Evolutionary conservation across 129 eudicot genomes (phyloP).

Genomic region (Oenanthe sinensis): DNA sequence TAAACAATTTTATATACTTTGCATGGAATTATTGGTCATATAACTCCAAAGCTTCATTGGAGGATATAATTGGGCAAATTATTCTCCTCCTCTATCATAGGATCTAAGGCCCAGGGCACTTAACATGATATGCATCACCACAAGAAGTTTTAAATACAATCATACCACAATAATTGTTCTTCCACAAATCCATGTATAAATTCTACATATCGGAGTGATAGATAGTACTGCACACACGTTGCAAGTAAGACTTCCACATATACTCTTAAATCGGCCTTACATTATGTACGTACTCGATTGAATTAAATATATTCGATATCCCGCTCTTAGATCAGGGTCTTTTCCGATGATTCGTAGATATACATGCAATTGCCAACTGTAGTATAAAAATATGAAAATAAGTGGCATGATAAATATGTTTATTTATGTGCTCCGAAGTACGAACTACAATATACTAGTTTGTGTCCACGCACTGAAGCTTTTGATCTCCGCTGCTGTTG

Average conservation of each 20-base stretch:
- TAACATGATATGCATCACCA: conserved; percentile 1
- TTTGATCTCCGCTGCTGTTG: conserved; percentile 15
- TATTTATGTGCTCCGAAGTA: not conserved
- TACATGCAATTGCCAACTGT: not conserved
- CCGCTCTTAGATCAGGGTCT: too few relatives aligned
- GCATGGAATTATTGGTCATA: conserved; percentile 10
- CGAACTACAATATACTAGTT: too few relatives aligned
- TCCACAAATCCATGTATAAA: not conserved
- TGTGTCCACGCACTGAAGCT: not conserved
- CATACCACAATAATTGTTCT: conserved; percentile 6
- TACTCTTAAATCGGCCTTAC: too few relatives aligned
- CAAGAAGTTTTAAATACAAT: too few relatives aligned
- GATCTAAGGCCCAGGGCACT: not conserved
- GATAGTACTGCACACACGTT: too few relatives aligned
- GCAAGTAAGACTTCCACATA: too few relatives aligned
- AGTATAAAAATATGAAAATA: too few relatives aligned
- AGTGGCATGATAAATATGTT: not conserved
- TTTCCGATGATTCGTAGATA: too few relatives aligned
- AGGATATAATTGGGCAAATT: conserved; percentile 2
- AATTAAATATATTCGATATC: too few relatives aligned
- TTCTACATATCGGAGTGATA: too few relatives aligned
- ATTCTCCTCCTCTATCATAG: conserved; percentile 14
- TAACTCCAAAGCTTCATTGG: conserved; percentile 13
- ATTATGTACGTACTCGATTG: too few relatives aligned
- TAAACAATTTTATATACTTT: not conserved